These are phyloP conservation scores for Backusella macrospora DNA, from an alignment of 192 early-diverging fungal genomes.

Conservation along the genomic window DNA sequence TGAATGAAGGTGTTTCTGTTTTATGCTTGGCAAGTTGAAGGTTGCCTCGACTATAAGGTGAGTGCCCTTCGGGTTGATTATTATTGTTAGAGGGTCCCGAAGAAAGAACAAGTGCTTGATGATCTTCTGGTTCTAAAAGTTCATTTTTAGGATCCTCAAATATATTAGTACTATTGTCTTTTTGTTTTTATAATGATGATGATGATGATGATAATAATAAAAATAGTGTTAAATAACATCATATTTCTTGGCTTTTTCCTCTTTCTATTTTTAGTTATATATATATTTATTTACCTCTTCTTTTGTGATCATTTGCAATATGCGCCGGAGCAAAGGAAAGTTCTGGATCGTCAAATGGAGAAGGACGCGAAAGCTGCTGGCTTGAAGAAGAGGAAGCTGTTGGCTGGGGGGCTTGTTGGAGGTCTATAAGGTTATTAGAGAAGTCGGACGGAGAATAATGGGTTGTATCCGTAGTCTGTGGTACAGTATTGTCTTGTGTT, in stretches of 20 bases:
- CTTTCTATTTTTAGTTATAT: not conserved
- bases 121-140: not conserved
- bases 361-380: not conserved
- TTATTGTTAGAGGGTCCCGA: not conserved
- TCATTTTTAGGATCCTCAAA: constrained; percentile 12
- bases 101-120: not conserved
- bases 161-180: not conserved
- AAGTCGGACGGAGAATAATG: constrained; percentile 23
- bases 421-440: constrained; percentile 17
- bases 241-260: constrained; percentile 13
- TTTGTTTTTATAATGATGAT: too few relatives aligned
- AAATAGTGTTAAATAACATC: not conserved
- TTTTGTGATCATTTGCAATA: not conserved
- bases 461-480: not conserved
- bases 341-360: constrained; percentile 5
- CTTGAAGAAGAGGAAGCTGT: constrained; percentile 16
- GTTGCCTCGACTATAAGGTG: constrained; percentile 14
- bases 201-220: too few relatives aligned
- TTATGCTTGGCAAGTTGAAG: constrained; percentile 9
- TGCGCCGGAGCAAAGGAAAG: constrained; percentile 5
- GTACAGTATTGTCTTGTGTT: constrained; percentile 12
- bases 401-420: constrained; percentile 17
- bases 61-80: not conserved
- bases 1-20: not conserved
- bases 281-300: constrained; percentile 4